These are phyloP conservation scores for Pythium pyrilobum DNA, from an alignment of 352 stramenopile genomes.

Conservation along the genomic window DNA sequence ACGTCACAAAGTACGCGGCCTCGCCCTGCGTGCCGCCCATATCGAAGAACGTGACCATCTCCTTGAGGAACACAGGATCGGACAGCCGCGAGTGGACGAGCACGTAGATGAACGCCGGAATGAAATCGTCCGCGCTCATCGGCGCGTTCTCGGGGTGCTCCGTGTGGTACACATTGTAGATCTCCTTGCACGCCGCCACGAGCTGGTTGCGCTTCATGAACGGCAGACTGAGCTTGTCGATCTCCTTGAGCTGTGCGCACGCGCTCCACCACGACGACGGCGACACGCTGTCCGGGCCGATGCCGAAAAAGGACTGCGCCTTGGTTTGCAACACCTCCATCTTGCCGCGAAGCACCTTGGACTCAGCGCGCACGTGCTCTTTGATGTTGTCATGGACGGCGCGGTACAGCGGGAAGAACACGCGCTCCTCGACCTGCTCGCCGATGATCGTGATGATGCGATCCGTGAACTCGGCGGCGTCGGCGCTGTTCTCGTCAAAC, in stretches of 20 bases:
- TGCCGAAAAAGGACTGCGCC: slow-evolving; percentile 81
- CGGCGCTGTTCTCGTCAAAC: slow-evolving; percentile 19
- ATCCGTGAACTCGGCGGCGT: slow-evolving; percentile 51
- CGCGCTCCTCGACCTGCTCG: slow-evolving; percentile 81
- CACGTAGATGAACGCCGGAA: slow-evolving; percentile 86
- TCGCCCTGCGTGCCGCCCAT: slow-evolving; percentile 61
- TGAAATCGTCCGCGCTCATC: slow-evolving; percentile 85
- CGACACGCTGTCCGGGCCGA: slow-evolving; percentile 61
- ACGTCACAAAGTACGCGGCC: slow-evolving; percentile 84
- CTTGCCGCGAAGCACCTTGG: slow-evolving; percentile 70
- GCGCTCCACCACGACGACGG: slow-evolving; percentile 53
- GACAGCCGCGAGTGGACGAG: slow-evolving; percentile 68
- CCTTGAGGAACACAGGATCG: slow-evolving; percentile 67
- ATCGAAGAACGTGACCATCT: slow-evolving; percentile 80
- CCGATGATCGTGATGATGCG: slow-evolving; percentile 65
- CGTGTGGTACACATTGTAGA: slow-evolving; percentile 68
- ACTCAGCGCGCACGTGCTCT: slow-evolving; percentile 49
- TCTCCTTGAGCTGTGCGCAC: slow-evolving; percentile 55
- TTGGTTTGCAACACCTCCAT: slow-evolving; percentile 78
- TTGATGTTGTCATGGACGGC: slow-evolving; percentile 61
- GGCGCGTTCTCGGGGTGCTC: slow-evolving; percentile 68
- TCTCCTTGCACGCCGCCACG: slow-evolving; percentile 73
- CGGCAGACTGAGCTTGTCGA: slow-evolving; percentile 73
- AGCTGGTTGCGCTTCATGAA: slow-evolving; percentile 82
- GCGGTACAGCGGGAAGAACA: slow-evolving; percentile 77